Evolutionary conservation across 163 green algal genomes (phyloP).

Genomic region (Picocystis sp.): DNA sequence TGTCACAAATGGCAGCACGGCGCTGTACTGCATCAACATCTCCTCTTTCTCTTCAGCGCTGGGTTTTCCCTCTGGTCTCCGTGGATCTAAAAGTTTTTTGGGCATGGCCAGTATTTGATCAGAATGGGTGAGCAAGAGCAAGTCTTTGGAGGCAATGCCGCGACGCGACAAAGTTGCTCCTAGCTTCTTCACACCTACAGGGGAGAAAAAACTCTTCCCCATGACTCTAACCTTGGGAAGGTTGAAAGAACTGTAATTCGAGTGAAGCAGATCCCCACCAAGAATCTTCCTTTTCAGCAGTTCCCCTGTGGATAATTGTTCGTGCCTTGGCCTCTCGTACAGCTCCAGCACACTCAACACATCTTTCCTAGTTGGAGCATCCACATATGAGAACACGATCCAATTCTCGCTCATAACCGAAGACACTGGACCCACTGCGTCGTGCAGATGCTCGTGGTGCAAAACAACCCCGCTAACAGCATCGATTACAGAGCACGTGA

Average conservation of each 20-base stretch:
- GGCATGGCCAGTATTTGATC: slow-evolving; percentile 78
- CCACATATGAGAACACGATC: slow-evolving; percentile 58
- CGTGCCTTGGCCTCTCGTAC: slow-evolving; percentile 27
- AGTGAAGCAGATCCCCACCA: too few species aligned
- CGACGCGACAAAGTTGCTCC: slow-evolving; percentile 40
- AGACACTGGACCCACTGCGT: slow-evolving; percentile 46
- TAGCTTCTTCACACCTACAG: slow-evolving; percentile 31
- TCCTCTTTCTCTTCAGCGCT: slow-evolving; percentile 57
- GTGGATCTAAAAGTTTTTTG: slow-evolving; percentile 69
- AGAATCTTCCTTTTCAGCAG: too few species aligned
- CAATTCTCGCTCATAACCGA: slow-evolving; percentile 67
- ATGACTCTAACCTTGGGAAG: slow-evolving; percentile 16
- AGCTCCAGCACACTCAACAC: slow-evolving; percentile 41
- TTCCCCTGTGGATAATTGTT: too few species aligned
- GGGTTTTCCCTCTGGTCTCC: slow-evolving; percentile 37
- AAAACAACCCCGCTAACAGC: slow-evolving; percentile 60
- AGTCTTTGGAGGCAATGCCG: slow-evolving; percentile 73
- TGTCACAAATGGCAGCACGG: slow-evolving; percentile 32
- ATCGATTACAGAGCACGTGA: slow-evolving; percentile 58
- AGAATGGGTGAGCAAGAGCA: slow-evolving; percentile 51
- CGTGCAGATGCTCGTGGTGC: slow-evolving; percentile 35
- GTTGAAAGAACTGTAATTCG: too few species aligned
- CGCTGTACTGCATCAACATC: slow-evolving; percentile 61
- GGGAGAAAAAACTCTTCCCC: slow-evolving; percentile 36
- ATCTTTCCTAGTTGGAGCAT: slow-evolving; percentile 33